Conservation (phyloP, 192 early-diverging fungal species). For the Podila horticola region DNA sequence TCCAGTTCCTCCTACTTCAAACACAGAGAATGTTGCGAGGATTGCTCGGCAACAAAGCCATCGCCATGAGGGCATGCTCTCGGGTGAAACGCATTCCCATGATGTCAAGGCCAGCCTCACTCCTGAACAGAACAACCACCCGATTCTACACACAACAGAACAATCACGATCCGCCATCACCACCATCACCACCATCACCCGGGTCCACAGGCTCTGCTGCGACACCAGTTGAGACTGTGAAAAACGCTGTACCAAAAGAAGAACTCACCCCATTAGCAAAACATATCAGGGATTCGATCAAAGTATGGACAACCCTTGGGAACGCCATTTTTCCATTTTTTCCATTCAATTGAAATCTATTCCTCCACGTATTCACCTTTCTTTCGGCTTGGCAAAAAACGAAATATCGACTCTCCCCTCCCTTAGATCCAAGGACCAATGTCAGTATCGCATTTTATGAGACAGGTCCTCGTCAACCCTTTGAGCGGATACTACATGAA, state of each 20-base stretch:
- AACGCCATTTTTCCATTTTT: not conserved
- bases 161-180: not conserved
- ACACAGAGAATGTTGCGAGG: too few relatives aligned
- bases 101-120: too few relatives aligned
- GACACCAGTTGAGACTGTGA: not conserved
- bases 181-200: not conserved
- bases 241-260: slow-evolving; percentile 52
- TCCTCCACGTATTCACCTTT: not conserved
- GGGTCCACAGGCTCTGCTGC: not conserved
- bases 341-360: not conserved
- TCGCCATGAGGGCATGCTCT: too few relatives aligned
- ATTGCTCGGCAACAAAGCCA: too few relatives aligned
- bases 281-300: slow-evolving; percentile 68
- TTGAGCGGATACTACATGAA: slow-evolving; percentile 94
- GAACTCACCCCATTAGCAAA: slow-evolving; percentile 63
- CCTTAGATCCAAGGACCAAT: slow-evolving; percentile 72
- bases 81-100: too few relatives aligned
- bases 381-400: not conserved
- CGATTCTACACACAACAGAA: too few relatives aligned
- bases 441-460: slow-evolving; percentile 90
- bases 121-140: too few relatives aligned
- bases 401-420: not conserved
- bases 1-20: too few relatives aligned
- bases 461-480: slow-evolving; percentile 86
- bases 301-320: slow-evolving; percentile 24